These are phyloP conservation scores for Eucalyptus brandiana DNA, from an alignment of 345 rosid genomes.

Conservation along the genomic window DNA sequence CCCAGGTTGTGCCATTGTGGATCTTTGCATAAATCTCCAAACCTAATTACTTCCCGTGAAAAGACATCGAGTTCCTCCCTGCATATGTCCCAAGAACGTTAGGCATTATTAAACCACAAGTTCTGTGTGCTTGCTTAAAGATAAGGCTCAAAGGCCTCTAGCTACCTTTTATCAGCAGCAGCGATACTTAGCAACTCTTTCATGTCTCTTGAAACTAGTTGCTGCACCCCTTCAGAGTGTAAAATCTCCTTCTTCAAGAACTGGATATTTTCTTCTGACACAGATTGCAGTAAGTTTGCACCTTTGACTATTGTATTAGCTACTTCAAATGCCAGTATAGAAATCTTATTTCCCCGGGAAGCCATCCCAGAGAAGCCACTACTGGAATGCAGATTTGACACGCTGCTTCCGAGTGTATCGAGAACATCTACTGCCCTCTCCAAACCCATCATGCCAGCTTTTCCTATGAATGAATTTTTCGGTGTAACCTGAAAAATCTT, in stretches of 20 bases:
- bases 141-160: background rate
- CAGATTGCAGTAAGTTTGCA: conserved; percentile 63
- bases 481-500: conserved; percentile 21
- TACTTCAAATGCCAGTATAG: conserved; percentile 80
- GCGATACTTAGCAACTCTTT: conserved; percentile 67
- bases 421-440: conserved; percentile 81
- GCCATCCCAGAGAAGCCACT: conserved; percentile 49
- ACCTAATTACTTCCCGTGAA: conserved; percentile 75
- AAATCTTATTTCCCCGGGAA: conserved; percentile 46
- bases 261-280: conserved; percentile 56
- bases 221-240: conserved; percentile 59
- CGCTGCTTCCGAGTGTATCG: conserved; percentile 83
- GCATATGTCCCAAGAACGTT: background rate
- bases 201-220: conserved; percentile 58
- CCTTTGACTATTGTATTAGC: conserved; percentile 97
- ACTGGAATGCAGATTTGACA: conserved; percentile 59
- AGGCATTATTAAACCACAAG: background rate
- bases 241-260: conserved; percentile 57
- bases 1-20: conserved; percentile 88
- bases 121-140: background rate
- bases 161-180: conserved; percentile 87
- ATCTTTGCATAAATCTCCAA: conserved; percentile 84
- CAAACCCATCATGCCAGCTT: conserved; percentile 57
- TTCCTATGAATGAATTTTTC: conserved; percentile 67
- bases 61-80: conserved; percentile 88